Base-by-base conservation (phyloP, 306 rosid species). In the Hippophae rhamnoides region DNA sequence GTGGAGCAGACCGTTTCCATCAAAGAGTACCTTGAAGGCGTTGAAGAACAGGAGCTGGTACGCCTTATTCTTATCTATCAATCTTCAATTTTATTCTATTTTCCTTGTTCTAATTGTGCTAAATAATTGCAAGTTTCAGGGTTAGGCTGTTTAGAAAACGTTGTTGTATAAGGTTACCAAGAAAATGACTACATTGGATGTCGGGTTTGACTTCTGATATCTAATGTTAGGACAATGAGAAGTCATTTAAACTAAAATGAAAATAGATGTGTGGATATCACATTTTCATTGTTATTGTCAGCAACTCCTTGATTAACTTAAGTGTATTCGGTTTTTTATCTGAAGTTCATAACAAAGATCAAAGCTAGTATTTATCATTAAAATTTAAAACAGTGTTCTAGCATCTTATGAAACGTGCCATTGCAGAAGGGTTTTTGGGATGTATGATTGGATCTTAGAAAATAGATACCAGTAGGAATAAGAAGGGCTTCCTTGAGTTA, bases 1-100 rank as follows among this genome's bases (percentile, higher is more conserved):
- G 76, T 76, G 26, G 97, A 84, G 53, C 81, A 76, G 52, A 77
- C 95, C 1, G 63, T 85, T 54, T 80, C 99, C 14, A 80, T 93
- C 64, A 54, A 73, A 46, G 99, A 93, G 83, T 93, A 88, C 63
- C 85, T 93, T 2, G 60, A 88, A 56, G 89, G 76, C 62, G 85
- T 84, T 42, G 99, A 93, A 80, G 95, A 93, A 10, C 86, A 78
- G 56, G 99, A 93, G 68, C 84, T 93, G 90, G 99, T 88, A 13
- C 26, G 66, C 63, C 45, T 66, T 68, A 67, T 50, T 41, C 26
- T 13, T 26, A n/a, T 0, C 13, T 5, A 6, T 23, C 3, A 5
- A 0, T 8, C 38, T 25, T 6, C n/a, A 55, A 0, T 9, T 60
- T 40, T 6, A 26, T 7, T 45, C 10, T 56, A 14, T 3, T 44